phyloP scores from a whole-genome alignment of 768 basidiomycete genomes.

The Baorangia bicolor region DNA sequence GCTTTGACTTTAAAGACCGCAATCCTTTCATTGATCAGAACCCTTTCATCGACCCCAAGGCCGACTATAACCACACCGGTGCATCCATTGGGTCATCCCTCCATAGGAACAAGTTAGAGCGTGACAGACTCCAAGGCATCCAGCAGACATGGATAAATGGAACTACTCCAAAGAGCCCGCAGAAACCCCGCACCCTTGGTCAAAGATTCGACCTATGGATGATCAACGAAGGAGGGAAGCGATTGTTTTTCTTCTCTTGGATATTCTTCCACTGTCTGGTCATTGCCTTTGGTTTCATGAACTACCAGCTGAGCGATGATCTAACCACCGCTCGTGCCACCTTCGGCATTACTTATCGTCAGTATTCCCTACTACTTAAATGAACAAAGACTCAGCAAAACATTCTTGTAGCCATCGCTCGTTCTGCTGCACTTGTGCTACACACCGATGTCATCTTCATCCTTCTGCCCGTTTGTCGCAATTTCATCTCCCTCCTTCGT shows the following conservation, averaged over 20 bases:
- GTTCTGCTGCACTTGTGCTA: conserved; percentile 84
- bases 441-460: conserved; percentile 93
- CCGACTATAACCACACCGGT: conserved; percentile 30
- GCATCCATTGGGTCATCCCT: conserved; percentile 44
- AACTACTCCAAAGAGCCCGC: conserved; percentile 27
- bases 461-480: conserved; percentile 92
- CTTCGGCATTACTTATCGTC: conserved; percentile 81
- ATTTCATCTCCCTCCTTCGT: conserved; percentile 87
- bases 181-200: conserved; percentile 38
- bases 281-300: conserved; percentile 68
- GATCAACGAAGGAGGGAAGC: conserved; percentile 87
- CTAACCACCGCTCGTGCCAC: conserved; percentile 57
- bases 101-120: conserved; percentile 85
- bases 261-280: conserved; percentile 80
- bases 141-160: conserved; percentile 56
- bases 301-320: conserved; percentile 83
- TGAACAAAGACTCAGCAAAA: not conserved
- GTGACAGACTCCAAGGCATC: conserved; percentile 78
- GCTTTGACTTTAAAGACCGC: conserved; percentile 68
- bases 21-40: conserved; percentile 49
- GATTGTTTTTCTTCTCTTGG: conserved; percentile 79
- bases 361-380: conserved; percentile 23
- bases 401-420: conserved; percentile 65
- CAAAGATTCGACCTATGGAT: conserved; percentile 75
- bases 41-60: conserved; percentile 39